Percentiles rank a stretch among this genome's conserved stretches.
These are phyloP conservation scores for Komagataella phaffii DNA, from an alignment of 805 yeast species.

Conservation along the genomic window DNA sequence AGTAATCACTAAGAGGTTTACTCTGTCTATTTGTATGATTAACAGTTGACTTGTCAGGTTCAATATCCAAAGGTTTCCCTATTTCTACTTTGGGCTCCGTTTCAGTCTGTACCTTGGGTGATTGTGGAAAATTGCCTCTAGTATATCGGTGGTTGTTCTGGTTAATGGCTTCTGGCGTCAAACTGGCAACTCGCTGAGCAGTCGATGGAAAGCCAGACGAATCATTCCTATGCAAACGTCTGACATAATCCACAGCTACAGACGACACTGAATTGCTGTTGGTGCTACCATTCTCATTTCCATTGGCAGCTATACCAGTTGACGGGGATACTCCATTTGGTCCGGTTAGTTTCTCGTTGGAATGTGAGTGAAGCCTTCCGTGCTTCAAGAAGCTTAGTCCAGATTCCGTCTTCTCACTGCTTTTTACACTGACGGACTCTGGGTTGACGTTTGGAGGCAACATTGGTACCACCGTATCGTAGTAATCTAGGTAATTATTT, in stretches of 20 bases:
- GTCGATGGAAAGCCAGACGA: slow-evolving; percentile 5
- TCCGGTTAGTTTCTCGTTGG: neutral
- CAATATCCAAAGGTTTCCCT: neutral
- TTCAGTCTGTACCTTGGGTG: neutral
- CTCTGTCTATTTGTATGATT: neutral
- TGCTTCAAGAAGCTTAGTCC: neutral
- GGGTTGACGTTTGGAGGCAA: slow-evolving; percentile 2
- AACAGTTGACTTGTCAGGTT: neutral
- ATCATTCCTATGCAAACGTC: slow-evolving; percentile 4
- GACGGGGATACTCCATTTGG: neutral
- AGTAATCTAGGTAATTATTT: slow-evolving; percentile 2
- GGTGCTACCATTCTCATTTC: neutral
- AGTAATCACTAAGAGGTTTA: neutral
- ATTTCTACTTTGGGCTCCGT: neutral
- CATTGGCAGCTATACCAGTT: neutral
- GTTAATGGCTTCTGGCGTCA: slow-evolving; percentile 4
- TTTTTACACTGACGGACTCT: neutral
- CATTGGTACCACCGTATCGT: slow-evolving; percentile 5
- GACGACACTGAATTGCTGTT: slow-evolving; percentile 1
- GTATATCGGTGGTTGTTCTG: slow-evolving; percentile 1
- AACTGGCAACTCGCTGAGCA: slow-evolving; percentile 3
- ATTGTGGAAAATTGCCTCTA: neutral
- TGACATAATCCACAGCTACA: slow-evolving; percentile 4
- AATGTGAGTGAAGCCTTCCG: neutral
- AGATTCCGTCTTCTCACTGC: neutral